A percentile compares a stretch with the other conserved stretches of the same genome.
These are phyloP conservation scores for Lyophyllum atratum DNA, from an alignment of 768 basidiomycete species.

Conservation along the genomic window DNA sequence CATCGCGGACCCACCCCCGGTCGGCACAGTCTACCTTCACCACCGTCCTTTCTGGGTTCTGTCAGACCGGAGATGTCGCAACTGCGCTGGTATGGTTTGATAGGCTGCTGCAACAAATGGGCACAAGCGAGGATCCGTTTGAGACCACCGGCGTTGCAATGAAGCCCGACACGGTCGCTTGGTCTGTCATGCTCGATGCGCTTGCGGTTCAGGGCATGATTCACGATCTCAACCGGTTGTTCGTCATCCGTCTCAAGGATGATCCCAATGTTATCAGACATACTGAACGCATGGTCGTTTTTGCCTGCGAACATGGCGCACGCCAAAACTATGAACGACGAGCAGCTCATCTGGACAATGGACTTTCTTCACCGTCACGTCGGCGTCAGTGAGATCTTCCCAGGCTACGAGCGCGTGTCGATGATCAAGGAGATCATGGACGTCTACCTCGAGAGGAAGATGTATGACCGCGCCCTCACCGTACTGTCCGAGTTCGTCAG, in stretches of 20 bases:
- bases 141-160: slow-evolving; percentile 43
- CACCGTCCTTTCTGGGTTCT: slow-evolving; percentile 66
- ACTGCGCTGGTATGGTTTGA: slow-evolving; percentile 76
- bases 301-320: slow-evolving; percentile 36
- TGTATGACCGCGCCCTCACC: slow-evolving; percentile 25
- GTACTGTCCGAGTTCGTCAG: slow-evolving; percentile 18
- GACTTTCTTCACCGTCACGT: slow-evolving; percentile 20
- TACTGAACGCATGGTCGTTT: slow-evolving; percentile 44
- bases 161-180: slow-evolving; percentile 56
- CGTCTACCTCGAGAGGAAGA: slow-evolving; percentile 29
- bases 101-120: slow-evolving; percentile 48
- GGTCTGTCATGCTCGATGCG: slow-evolving; percentile 59
- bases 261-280: slow-evolving; percentile 35
- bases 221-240: slow-evolving; percentile 58
- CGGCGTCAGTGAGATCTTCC: not conserved
- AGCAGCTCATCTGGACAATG: slow-evolving; percentile 18
- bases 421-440: slow-evolving; percentile 27
- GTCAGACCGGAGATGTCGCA: slow-evolving; percentile 55
- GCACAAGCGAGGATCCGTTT: slow-evolving; percentile 36
- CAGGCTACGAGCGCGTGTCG: not conserved
- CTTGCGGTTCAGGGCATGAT: slow-evolving; percentile 51
- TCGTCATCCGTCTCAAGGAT: slow-evolving; percentile 37
- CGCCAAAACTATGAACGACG: slow-evolving; percentile 18
- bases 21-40: slow-evolving; percentile 66
- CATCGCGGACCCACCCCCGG: slow-evolving; percentile 49